Percentiles rank a stretch among this genome's conserved stretches.
These are phyloP conservation scores for Arthroderma sp. DNA, from an alignment of 2,329 filamentous ascomycete genomes.

Conservation along the genomic window DNA sequence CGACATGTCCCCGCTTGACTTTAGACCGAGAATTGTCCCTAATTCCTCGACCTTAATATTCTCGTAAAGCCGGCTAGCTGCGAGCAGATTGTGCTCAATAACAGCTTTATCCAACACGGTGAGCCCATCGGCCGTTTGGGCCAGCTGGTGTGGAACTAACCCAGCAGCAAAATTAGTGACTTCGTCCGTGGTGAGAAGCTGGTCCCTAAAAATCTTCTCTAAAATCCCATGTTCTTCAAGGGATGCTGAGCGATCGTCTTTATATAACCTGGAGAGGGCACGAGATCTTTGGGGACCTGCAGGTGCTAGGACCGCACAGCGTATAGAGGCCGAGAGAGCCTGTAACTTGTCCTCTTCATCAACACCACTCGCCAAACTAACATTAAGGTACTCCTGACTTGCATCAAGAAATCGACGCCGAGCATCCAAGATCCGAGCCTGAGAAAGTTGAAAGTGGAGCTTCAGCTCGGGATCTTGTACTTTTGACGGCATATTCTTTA, in stretches of 20 bases:
- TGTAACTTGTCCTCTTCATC: slow-evolving; percentile 75
- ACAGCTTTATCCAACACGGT: slow-evolving; percentile 90
- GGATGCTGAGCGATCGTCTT: slow-evolving; percentile 69
- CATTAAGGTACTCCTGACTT: slow-evolving; percentile 73
- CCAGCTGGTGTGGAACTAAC: slow-evolving; percentile 77
- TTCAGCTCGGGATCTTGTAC: slow-evolving; percentile 60
- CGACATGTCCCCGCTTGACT: slow-evolving; percentile 32
- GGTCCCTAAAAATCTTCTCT: slow-evolving; percentile 95
- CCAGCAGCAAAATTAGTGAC: slow-evolving; percentile 72
- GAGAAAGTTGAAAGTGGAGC: slow-evolving; percentile 78
- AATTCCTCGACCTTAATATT: slow-evolving; percentile 68
- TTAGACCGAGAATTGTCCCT: slow-evolving; percentile 62
- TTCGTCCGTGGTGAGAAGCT: slow-evolving; percentile 67
- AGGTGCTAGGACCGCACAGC: slow-evolving; percentile 82
- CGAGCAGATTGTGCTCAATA: slow-evolving; percentile 88
- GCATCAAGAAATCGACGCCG: slow-evolving; percentile 82
- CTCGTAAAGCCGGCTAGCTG: slow-evolving; percentile 63
- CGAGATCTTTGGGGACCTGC: slow-evolving; percentile 75
- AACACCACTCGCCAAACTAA: slow-evolving; percentile 66
- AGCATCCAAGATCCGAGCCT: slow-evolving; percentile 85
- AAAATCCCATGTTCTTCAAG: slow-evolving; percentile 69
- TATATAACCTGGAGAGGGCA: slow-evolving; percentile 72
- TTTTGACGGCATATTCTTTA: slow-evolving; percentile 67
- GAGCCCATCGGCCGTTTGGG: slow-evolving; percentile 74
- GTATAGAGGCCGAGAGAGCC: slow-evolving; percentile 74